Base-by-base conservation (phyloP, 176 grass and related monocot genomes). In the Luzula sylvatica region DNA sequence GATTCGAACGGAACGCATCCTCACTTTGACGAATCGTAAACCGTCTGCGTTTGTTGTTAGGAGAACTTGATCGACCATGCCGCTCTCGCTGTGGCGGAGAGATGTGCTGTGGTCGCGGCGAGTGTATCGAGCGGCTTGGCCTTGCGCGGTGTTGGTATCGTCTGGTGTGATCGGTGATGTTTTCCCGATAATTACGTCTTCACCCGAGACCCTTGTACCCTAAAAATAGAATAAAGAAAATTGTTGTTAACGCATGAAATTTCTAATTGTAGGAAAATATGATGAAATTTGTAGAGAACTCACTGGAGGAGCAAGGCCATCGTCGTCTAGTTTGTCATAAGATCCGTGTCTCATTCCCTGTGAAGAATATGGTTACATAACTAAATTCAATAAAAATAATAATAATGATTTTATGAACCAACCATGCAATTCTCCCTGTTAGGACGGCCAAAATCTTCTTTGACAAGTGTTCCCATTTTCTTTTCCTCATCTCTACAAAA, bases 1-100 rank as follows among this genome's bases (percentile, higher is more conserved):
- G 63, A 98, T 90, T 29, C 86, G 85, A 39, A 98, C 86, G 20
- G 92, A 98, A 43, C 92, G 69, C 85, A 98, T 82, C 65, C 85
- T 86, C 56, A 98, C 72, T 70, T 98, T 98, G 62, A 98, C 92
- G 82, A 86, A 98, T 63, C 81, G 82, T 71, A 86, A 75, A 69
- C 92, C 92, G 82, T 98, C 92, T 60, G 92, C 92, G 71, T 90
- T 98, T 77, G 92, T 98, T 46, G 92, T 98, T 58, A 98, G 67
- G 32, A 98, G 72, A 77, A 98, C 85, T 81, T 98, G 85, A 87
- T 98, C 85, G 50, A 98, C 84, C 85, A 98, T 86, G 23, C 92
- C 92, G 78, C 83, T 98, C 73, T 98, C 92, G 72, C 81, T 90
- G 35, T 90, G 92, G 24, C 85, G 92, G 24, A 90, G 52, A 52